Evolutionary conservation across 139 green algal genomes (phyloP).

Genomic region (Diplosphaera chodatii): DNA sequence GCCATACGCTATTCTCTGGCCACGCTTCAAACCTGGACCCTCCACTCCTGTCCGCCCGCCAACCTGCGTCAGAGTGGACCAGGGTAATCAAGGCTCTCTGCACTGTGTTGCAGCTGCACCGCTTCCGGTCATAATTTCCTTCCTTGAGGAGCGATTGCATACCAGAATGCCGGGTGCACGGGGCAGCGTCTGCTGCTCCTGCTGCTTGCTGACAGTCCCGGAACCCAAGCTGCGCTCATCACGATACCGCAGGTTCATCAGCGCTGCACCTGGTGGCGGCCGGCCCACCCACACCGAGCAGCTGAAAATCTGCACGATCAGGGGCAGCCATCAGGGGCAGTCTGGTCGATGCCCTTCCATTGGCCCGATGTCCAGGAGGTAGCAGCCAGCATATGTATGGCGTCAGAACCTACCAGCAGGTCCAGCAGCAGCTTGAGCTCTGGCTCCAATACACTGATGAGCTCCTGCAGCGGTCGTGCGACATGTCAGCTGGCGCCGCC

Average conservation of each 20-base stretch:
- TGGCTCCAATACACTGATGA: conserved; percentile 30
- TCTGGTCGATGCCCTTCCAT: too few species aligned
- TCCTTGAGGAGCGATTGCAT: too few species aligned
- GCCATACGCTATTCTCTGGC: conserved; percentile 45
- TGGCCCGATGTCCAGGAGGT: background rate
- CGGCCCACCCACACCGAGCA: conserved; percentile 52
- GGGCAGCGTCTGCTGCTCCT: background rate
- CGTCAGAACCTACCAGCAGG: conserved; percentile 29
- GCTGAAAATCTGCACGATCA: conserved; percentile 50
- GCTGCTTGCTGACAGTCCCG: background rate
- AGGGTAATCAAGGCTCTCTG: too few species aligned
- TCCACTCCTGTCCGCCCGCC: conserved; percentile 53
- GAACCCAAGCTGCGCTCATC: conserved; percentile 35
- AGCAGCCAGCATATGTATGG: background rate
- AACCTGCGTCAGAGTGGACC: conserved; percentile 1
- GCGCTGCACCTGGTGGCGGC: conserved; percentile 67
- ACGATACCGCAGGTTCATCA: conserved; percentile 86
- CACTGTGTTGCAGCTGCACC: too few species aligned
- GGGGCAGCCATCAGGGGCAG: too few species aligned
- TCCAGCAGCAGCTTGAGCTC: conserved; percentile 51
- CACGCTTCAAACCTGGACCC: conserved; percentile 43
- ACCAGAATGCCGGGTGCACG: too few species aligned
- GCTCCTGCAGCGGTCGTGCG: conserved; percentile 1
- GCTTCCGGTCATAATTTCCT: too few species aligned
- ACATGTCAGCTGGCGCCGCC: too few species aligned